Conservation (phyloP, 1,284 basidiomycete species). For the Schizopora paradoxa region DNA sequence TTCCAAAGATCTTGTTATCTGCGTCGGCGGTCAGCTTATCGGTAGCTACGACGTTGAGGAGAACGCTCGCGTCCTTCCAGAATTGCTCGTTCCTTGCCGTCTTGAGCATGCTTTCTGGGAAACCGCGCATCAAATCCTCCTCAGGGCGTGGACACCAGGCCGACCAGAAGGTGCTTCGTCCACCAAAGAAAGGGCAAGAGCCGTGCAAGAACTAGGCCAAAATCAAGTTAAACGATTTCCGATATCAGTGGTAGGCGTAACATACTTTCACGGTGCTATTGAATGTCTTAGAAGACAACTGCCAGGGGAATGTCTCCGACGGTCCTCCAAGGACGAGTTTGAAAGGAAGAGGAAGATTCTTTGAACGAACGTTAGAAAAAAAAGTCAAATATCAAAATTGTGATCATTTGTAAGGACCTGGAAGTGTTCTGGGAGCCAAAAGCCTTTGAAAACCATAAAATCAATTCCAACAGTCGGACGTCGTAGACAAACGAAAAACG, state of each 20-base stretch:
- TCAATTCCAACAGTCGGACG: not conserved
- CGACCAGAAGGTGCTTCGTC: constrained; percentile 20
- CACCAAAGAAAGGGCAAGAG: constrained; percentile 21
- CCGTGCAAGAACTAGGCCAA: constrained; percentile 17
- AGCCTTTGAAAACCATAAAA: constrained; percentile 8
- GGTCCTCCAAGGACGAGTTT: constrained; percentile 17
- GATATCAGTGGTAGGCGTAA: too few relatives aligned
- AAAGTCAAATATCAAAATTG: too few relatives aligned
- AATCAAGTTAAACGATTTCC: too few relatives aligned
- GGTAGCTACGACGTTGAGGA: not conserved
- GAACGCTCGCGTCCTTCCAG: not conserved
- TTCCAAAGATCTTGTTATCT: not conserved
- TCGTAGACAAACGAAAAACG: not conserved
- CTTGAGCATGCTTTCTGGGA: constrained; percentile 7
- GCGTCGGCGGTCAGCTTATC: not conserved
- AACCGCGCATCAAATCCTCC: constrained; percentile 13
- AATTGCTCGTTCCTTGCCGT: constrained; percentile 12
- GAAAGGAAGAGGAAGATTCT: constrained; percentile 18
- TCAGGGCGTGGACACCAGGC: constrained; percentile 19
- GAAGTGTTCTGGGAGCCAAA: constrained; percentile 20
- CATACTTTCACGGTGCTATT: constrained; percentile 9
- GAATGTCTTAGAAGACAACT: constrained; percentile 17
- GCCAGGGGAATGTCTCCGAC: constrained; percentile 18
- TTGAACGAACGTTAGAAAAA: too few relatives aligned
- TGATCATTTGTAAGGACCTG: too few relatives aligned